A percentile compares a stretch with the other conserved stretches of the same genome.
These are phyloP conservation scores for Saprolegnia parasitica DNA, from an alignment of 352 stramenopile species.

Conservation along the genomic window DNA sequence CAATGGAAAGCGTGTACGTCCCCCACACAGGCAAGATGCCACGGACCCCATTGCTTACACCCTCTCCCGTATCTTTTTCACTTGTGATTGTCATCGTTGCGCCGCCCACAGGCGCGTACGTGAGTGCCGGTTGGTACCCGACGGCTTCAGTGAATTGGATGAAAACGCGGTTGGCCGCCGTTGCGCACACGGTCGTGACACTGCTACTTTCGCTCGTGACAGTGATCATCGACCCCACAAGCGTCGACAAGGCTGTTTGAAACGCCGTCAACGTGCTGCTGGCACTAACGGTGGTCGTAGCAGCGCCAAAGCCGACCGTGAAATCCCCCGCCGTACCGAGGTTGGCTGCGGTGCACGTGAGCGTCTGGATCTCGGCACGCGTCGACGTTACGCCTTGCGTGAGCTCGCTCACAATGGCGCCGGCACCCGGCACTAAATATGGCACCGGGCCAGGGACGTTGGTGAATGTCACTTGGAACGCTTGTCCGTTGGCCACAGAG, in stretches of 20 bases:
- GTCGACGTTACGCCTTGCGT: constrained; percentile 38
- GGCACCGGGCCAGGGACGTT: constrained; percentile 48
- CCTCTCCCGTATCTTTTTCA: constrained; percentile 50
- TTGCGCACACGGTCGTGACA: constrained; percentile 45
- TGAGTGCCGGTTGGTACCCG: constrained; percentile 54
- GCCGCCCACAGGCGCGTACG: constrained; percentile 36
- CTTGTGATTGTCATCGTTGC: constrained; percentile 36
- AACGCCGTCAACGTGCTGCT: constrained; percentile 30
- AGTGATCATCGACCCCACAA: constrained; percentile 41
- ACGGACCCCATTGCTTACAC: too few species aligned
- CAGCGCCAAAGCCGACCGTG: constrained; percentile 42
- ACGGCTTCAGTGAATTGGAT: constrained; percentile 61
- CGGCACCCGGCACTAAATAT: constrained; percentile 32
- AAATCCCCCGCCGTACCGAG: constrained; percentile 45
- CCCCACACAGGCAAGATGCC: constrained; percentile 86
- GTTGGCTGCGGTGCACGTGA: constrained; percentile 56
- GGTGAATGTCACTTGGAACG: constrained; percentile 72
- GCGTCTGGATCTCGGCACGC: constrained; percentile 71
- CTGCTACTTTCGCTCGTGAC: constrained; percentile 42
- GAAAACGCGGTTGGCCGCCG: constrained; percentile 50
- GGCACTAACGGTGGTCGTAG: constrained; percentile 21
- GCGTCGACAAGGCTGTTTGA: constrained; percentile 30
- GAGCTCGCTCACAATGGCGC: constrained; percentile 38
- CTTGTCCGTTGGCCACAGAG: constrained; percentile 32
- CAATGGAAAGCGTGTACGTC: constrained; percentile 62